Percentiles rank a stretch among this genome's conserved stretches.
Conservation (phyloP, 768 basidiomycete species). For the Suillus sp. region DNA sequence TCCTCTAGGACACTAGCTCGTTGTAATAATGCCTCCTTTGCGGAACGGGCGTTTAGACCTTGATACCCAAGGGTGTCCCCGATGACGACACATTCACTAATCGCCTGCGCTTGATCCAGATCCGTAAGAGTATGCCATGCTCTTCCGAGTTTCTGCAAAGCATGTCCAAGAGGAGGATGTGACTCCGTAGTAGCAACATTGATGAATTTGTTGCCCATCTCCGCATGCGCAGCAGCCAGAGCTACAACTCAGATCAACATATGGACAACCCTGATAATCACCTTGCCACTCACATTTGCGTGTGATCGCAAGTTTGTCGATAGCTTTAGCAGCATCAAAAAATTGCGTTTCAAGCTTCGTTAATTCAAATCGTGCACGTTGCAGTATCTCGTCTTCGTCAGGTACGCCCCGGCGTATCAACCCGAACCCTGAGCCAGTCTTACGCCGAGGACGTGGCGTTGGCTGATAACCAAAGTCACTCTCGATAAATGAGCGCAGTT, state of each 20-base stretch:
- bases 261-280: not conserved
- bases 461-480: constrained; percentile 97
- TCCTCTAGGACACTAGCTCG: constrained; percentile 92
- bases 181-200: constrained; percentile 89
- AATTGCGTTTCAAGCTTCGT: constrained; percentile 92
- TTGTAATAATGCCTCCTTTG: constrained; percentile 91
- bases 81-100: constrained; percentile 92
- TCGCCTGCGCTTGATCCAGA: constrained; percentile 86
- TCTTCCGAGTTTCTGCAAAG: constrained; percentile 83
- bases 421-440: constrained; percentile 71
- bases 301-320: constrained; percentile 81
- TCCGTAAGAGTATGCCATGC: constrained; percentile 87
- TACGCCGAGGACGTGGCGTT: constrained; percentile 72
- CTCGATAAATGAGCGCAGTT: constrained; percentile 92
- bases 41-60: constrained; percentile 93
- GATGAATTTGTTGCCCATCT: constrained; percentile 92
- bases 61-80: constrained; percentile 98
- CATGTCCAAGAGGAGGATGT: constrained; percentile 81
- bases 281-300: constrained; percentile 63
- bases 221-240: constrained; percentile 74
- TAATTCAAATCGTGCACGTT: constrained; percentile 86
- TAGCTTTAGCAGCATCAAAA: constrained; percentile 88
- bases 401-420: constrained; percentile 80
- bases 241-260: constrained; percentile 44
- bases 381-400: constrained; percentile 93